phyloP scores from a whole-genome alignment of 257 asterid genomes.

The Penstemon davidsonii region DNA sequence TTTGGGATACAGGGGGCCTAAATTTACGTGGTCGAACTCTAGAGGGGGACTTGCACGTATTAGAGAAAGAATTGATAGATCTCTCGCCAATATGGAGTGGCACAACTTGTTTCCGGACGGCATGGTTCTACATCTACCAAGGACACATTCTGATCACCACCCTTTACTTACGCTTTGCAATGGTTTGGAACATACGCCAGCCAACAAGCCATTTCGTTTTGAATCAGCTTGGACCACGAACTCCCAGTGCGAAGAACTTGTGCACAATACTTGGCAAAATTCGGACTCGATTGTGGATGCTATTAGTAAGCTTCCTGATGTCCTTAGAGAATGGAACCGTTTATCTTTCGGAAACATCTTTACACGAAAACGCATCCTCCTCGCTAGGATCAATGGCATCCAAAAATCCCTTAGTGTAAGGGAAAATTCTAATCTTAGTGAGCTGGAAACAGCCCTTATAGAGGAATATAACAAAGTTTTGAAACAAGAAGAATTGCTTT shows the following conservation, averaged over 20 bases:
- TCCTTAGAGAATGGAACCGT: background rate
- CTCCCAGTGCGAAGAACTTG: background rate
- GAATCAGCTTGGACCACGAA: background rate
- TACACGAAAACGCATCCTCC: background rate
- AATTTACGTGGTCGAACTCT: background rate
- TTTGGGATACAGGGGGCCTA: background rate
- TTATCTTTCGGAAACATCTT: background rate
- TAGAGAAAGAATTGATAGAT: background rate
- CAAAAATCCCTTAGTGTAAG: background rate
- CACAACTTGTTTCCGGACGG: background rate
- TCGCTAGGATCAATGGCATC: background rate
- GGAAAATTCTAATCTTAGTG: background rate
- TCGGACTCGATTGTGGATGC: background rate
- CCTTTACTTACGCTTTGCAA: no score
- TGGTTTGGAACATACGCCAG: background rate
- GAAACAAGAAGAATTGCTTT: background rate
- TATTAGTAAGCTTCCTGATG: background rate
- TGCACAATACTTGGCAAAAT: background rate
- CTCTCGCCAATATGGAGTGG: background rate
- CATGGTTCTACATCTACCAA: background rate
- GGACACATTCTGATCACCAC: background rate
- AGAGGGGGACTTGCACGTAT: background rate
- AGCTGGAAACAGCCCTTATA: background rate
- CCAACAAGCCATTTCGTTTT: background rate
- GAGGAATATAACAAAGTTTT: background rate